Conservation (phyloP, 371 early-diverging fungal genomes). For the Batkoa obscura region DNA sequence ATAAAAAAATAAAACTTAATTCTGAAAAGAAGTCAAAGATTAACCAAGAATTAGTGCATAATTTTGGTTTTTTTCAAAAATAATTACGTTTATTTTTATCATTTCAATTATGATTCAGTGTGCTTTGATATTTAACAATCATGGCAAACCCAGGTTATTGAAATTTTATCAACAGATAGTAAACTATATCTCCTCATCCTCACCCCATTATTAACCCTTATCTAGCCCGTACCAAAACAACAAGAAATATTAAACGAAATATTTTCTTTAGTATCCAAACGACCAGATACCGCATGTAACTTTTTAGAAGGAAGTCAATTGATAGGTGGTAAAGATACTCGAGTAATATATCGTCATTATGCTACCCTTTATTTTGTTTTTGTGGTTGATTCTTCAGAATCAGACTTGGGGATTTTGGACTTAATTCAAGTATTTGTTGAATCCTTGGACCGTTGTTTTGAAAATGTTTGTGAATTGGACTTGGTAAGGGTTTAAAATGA, state of each 20-base stretch:
- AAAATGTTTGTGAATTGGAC: slow-evolving; percentile 93
- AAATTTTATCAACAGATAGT: slow-evolving; percentile 84
- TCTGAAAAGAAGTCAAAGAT: too few species aligned
- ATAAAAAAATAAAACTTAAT: too few species aligned
- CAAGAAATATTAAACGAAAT: slow-evolving; percentile 70
- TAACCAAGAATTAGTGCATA: too few species aligned
- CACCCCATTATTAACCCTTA: neutral
- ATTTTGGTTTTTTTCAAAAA: too few species aligned
- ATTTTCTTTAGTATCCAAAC: slow-evolving; percentile 53
- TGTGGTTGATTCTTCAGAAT: slow-evolving; percentile 85
- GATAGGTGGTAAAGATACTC: slow-evolving; percentile 66
- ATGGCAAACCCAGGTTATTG: slow-evolving; percentile 81
- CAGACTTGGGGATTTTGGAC: slow-evolving; percentile 86
- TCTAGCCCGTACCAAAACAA: slow-evolving; percentile 59
- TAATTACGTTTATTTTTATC: too few species aligned
- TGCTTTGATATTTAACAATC: slow-evolving; percentile 88
- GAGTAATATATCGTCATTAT: slow-evolving; percentile 81
- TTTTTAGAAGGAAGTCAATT: slow-evolving; percentile 75
- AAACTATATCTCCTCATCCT: slow-evolving; percentile 5
- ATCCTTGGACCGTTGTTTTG: slow-evolving; percentile 75
- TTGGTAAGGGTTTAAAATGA: slow-evolving; percentile 26
- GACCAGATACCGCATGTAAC: slow-evolving; percentile 77
- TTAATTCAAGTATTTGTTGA: slow-evolving; percentile 93
- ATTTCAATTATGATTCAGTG: slow-evolving; percentile 56
- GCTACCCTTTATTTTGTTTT: slow-evolving; percentile 92